These are phyloP conservation scores for Ustilago tritici DNA, from an alignment of 1,284 basidiomycete species.

Conservation along the genomic window DNA sequence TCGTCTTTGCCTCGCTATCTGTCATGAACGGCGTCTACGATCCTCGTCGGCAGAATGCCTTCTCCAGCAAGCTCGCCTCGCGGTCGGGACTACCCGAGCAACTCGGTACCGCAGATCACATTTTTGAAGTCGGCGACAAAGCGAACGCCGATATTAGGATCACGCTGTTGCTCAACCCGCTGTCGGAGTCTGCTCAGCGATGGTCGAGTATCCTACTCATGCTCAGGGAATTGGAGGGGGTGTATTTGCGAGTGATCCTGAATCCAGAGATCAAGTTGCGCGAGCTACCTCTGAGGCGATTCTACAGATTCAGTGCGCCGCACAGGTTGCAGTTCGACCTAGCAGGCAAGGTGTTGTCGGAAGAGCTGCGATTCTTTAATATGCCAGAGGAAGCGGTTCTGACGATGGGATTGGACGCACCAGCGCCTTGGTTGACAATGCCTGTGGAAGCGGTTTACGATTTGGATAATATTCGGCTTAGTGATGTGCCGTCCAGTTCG, in stretches of 20 bases:
- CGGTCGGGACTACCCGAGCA: conserved; percentile 38
- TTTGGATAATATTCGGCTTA: conserved; percentile 92
- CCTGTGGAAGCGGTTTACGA: conserved; percentile 90
- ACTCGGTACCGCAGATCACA: conserved; percentile 26
- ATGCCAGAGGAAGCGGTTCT: conserved; percentile 79
- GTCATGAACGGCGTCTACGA: conserved; percentile 50
- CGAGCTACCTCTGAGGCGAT: conserved; percentile 91
- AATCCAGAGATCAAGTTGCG: conserved; percentile 53
- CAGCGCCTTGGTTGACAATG: conserved; percentile 89
- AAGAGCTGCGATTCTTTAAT: conserved; percentile 48
- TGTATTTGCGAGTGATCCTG: conserved; percentile 58
- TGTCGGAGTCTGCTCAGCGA: conserved; percentile 85
- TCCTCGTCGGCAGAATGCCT: conserved; percentile 29
- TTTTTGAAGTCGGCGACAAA: conserved; percentile 77
- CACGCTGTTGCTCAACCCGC: conserved; percentile 82
- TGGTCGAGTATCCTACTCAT: conserved; percentile 77
- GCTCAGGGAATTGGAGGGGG: conserved; percentile 47
- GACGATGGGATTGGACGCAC: conserved; percentile 90
- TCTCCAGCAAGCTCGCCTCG: conserved; percentile 16
- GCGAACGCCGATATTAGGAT: conserved; percentile 79
- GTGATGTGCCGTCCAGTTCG: conserved; percentile 73
- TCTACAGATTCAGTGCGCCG: conserved; percentile 84
- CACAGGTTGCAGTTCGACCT: conserved; percentile 77
- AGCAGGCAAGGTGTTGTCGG: conserved; percentile 73
- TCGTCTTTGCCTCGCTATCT: conserved; percentile 44